Conservation (phyloP, 2,329 filamentous ascomycete species). For the Elsinoe australis region DNA sequence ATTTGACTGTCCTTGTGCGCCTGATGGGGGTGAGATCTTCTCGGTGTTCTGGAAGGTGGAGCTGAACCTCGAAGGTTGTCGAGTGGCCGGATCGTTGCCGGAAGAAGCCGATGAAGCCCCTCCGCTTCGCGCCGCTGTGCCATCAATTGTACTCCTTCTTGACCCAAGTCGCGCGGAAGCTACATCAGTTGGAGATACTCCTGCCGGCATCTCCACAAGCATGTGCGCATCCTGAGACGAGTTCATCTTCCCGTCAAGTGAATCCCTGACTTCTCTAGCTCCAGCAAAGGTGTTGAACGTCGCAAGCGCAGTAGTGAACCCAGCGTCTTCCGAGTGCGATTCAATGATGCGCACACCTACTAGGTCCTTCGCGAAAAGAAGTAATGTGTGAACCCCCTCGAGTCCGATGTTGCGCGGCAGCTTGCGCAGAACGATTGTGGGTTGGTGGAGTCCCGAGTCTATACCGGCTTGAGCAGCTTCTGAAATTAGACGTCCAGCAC, state of each 20-base stretch:
- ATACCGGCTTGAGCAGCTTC: background rate
- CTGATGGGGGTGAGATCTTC: constrained; percentile 51
- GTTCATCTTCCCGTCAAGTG: constrained; percentile 56
- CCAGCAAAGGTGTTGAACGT: constrained; percentile 50
- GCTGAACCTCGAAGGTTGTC: constrained; percentile 54
- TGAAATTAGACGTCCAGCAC: background rate
- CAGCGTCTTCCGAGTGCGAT: constrained; percentile 49
- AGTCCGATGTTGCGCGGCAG: constrained; percentile 51
- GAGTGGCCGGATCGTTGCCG: constrained; percentile 36
- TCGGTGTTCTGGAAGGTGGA: constrained; percentile 55
- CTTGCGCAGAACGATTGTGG: constrained; percentile 50
- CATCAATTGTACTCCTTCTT: constrained; percentile 50
- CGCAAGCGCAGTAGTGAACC: constrained; percentile 51
- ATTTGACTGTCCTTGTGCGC: constrained; percentile 42
- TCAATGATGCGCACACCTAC: constrained; percentile 53
- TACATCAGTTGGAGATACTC: constrained; percentile 18
- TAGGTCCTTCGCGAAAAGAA: constrained; percentile 58
- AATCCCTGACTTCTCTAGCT: constrained; percentile 52
- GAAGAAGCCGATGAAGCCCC: constrained; percentile 39
- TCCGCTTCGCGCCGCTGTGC: constrained; percentile 36
- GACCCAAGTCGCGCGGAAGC: constrained; percentile 24
- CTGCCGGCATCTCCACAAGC: constrained; percentile 48
- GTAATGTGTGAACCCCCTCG: constrained; percentile 54
- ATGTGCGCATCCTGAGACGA: constrained; percentile 54
- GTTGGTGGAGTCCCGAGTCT: constrained; percentile 6